Percentiles rank a stretch among this genome's conserved stretches.
Conservation (phyloP, 208 protist species). For the Crithidia sp. region DNA sequence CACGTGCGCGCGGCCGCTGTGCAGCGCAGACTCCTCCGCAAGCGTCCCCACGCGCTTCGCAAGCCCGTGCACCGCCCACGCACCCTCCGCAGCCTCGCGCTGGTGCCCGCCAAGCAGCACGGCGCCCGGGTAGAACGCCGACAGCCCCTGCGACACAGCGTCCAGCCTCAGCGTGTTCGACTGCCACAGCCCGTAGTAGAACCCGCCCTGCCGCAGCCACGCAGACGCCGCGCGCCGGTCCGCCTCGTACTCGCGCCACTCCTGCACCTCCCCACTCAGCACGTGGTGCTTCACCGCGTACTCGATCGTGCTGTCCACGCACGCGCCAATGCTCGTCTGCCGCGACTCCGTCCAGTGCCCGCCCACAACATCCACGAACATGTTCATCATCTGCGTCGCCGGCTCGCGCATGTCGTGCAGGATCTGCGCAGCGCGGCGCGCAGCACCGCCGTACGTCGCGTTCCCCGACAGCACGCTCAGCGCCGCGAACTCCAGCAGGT, state of each 20-base stretch:
- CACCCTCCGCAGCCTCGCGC: constrained; percentile 43
- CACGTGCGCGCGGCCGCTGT: neutral
- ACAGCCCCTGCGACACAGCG: constrained; percentile 58
- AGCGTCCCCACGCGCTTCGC: constrained; percentile 73
- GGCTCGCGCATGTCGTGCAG: no score
- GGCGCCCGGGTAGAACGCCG: constrained; percentile 83
- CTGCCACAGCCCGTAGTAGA: neutral
- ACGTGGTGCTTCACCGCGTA: no score
- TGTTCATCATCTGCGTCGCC: no score
- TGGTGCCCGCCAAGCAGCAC: constrained; percentile 68
- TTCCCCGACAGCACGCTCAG: no score
- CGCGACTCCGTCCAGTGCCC: no score
- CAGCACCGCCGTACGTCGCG: no score
- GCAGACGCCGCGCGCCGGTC: neutral
- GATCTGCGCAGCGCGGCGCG: no score
- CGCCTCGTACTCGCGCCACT: neutral
- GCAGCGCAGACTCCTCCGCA: constrained; percentile 66
- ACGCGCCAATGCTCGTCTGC: no score
- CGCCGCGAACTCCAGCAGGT: no score
- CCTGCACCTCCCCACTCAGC: neutral
- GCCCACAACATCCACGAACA: no score
- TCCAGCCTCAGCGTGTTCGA: constrained; percentile 7
- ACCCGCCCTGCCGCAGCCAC: constrained; percentile 1
- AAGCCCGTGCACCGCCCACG: constrained; percentile 60
- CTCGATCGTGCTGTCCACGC: no score